These are phyloP conservation scores for Zizania palustris DNA, from an alignment of 202 grass and related monocot genomes.

Conservation along the genomic window DNA sequence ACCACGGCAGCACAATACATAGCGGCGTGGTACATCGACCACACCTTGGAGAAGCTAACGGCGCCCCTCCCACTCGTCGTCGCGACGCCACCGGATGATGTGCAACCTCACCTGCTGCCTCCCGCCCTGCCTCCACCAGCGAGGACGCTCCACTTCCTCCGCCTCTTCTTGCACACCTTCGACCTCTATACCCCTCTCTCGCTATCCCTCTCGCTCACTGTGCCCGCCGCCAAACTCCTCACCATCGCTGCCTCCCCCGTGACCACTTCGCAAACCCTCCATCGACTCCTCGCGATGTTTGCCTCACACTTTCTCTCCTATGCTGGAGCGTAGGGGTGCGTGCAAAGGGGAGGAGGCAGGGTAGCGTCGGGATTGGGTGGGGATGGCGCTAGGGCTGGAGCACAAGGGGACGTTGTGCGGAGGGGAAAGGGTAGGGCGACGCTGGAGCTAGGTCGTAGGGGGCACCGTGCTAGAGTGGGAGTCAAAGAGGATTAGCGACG, in stretches of 20 bases:
- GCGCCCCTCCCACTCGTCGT: slow-evolving; percentile 62
- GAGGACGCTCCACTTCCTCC: slow-evolving; percentile 77
- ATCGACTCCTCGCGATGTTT: slow-evolving; percentile 73
- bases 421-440: too few species aligned
- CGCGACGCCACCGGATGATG: slow-evolving; percentile 63
- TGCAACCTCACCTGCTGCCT: slow-evolving; percentile 55
- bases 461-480: too few species aligned
- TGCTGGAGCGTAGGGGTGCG: too few species aligned
- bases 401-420: too few species aligned
- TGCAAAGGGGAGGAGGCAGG: too few species aligned
- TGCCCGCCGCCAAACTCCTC: slow-evolving; percentile 54
- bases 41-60: slow-evolving; percentile 70
- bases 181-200: slow-evolving; percentile 51
- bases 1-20: slow-evolving; percentile 63
- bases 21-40: slow-evolving; percentile 60
- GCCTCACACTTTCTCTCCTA: slow-evolving; percentile 54
- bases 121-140: slow-evolving; percentile 62
- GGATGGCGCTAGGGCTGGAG: too few species aligned
- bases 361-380: too few species aligned
- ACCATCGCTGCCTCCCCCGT: slow-evolving; percentile 43
- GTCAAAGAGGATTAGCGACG: too few species aligned
- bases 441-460: too few species aligned
- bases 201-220: slow-evolving; percentile 52
- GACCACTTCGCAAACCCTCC: slow-evolving; percentile 40
- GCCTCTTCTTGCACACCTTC: slow-evolving; percentile 77